Percentiles rank a stretch among this genome's conserved stretches.
phyloP scores from a whole-genome alignment of 2,329 filamentous ascomycete genomes.

The Penicillium sp. region DNA sequence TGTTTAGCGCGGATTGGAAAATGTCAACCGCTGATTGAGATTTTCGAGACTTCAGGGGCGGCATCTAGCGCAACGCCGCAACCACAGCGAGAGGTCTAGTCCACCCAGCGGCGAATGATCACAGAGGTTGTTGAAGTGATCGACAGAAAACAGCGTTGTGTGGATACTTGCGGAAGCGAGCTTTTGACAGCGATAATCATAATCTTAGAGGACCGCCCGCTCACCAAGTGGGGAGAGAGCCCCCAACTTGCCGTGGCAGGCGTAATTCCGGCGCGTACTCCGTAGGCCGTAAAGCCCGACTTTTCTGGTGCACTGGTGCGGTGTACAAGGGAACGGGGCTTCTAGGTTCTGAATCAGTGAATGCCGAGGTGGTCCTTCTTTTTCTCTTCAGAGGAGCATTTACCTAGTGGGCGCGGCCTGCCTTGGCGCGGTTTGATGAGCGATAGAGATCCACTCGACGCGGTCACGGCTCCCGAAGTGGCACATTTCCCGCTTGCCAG shows the following conservation, averaged over 20 bases:
- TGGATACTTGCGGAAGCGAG: not conserved
- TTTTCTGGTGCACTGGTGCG: not conserved
- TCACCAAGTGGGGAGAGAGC: not conserved
- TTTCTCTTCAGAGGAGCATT: conserved; percentile 3
- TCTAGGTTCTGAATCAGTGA: not conserved
- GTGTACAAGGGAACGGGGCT: not conserved
- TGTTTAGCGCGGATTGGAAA: not conserved
- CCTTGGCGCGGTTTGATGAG: conserved; percentile 1
- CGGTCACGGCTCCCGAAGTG: not conserved
- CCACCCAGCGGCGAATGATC: not conserved
- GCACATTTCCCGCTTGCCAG: not conserved
- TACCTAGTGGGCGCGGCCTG: not conserved
- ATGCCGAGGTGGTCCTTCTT: not conserved
- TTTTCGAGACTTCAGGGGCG: not conserved
- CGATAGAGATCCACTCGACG: not conserved
- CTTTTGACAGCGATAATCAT: not conserved
- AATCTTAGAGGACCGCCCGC: not conserved
- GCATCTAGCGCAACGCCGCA: not conserved
- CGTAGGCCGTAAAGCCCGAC: not conserved
- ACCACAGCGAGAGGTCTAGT: not conserved
- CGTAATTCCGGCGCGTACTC: not conserved
- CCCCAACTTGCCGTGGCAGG: not conserved
- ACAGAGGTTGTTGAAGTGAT: not conserved
- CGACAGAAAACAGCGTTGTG: not conserved
- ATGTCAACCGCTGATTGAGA: not conserved